A percentile compares a stretch with the other conserved stretches of the same genome.
Evolutionary conservation across 129 eudicot species (phyloP).

Genomic region (Pseudognaphalium luteoalbum): DNA sequence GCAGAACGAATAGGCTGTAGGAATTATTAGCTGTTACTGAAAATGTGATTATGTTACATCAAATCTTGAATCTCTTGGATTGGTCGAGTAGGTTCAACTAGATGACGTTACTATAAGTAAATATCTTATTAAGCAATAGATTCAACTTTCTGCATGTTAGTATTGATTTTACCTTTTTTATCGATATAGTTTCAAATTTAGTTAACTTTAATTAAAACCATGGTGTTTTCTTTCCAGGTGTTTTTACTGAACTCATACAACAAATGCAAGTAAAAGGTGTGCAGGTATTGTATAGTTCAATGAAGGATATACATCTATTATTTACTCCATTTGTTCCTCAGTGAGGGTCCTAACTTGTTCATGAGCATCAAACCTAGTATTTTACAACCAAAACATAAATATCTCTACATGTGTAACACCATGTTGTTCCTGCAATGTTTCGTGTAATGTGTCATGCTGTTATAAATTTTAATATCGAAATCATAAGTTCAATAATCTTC

Average conservation of each 20-base stretch:
- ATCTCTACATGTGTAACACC: neutral
- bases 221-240: conserved; percentile 55
- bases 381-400: neutral
- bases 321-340: conserved; percentile 10
- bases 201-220: conserved; percentile 6
- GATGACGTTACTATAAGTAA: neutral
- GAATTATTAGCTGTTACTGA: neutral
- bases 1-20: neutral
- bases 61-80: neutral
- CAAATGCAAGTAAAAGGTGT: conserved; percentile 99
- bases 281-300: conserved; percentile 56
- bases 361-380: neutral
- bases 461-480: conserved; percentile 5
- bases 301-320: neutral
- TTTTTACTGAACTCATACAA: conserved; percentile 95
- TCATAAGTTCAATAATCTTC: neutral
- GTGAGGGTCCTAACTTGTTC: neutral
- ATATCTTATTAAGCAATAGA: neutral
- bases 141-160: neutral
- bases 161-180: neutral
- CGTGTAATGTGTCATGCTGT: conserved; percentile 10
- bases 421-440: neutral
- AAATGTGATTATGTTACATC: neutral
- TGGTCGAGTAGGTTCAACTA: neutral
- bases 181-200: neutral